phyloP scores from a whole-genome alignment of 2,329 filamentous ascomycete species.

The Tolypocladium sp. region DNA sequence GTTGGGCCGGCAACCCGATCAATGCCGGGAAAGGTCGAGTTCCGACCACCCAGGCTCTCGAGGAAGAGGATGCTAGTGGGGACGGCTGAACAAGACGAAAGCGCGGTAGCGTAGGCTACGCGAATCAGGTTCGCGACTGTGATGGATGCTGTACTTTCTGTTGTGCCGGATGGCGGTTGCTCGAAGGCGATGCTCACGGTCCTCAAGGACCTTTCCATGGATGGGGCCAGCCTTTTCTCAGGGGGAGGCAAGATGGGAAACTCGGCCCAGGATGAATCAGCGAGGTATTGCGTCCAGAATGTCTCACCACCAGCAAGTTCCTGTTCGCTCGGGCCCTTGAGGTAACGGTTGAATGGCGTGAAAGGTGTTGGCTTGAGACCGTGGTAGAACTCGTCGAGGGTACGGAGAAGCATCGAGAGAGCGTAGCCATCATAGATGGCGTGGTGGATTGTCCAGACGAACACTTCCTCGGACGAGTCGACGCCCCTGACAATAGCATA shows the following conservation, averaged over 20 bases:
- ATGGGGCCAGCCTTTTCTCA: not conserved
- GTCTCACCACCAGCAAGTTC: not conserved
- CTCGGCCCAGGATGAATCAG: not conserved
- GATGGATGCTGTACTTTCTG: not conserved
- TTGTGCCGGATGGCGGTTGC: not conserved
- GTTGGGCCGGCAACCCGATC: not conserved
- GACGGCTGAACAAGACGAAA: not conserved
- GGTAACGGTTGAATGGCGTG: not conserved
- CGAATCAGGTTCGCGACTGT: not conserved
- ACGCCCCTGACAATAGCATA: not conserved
- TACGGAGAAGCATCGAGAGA: not conserved
- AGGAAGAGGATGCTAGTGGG: not conserved
- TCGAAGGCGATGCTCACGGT: not conserved
- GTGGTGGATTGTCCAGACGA: not conserved
- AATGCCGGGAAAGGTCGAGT: not conserved
- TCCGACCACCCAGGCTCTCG: not conserved
- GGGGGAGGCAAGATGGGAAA: not conserved
- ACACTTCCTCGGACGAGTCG: not conserved
- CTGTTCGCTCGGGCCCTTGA: not conserved
- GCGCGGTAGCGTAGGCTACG: not conserved
- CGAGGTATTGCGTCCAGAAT: not conserved
- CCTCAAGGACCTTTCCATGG: not conserved
- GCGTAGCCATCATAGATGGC: not conserved
- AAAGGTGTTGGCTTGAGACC: not conserved
- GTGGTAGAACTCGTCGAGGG: not conserved